Evolutionary conservation across 352 stramenopile genomes (phyloP).

Genomic region (Globisporangium abappressorium): DNA sequence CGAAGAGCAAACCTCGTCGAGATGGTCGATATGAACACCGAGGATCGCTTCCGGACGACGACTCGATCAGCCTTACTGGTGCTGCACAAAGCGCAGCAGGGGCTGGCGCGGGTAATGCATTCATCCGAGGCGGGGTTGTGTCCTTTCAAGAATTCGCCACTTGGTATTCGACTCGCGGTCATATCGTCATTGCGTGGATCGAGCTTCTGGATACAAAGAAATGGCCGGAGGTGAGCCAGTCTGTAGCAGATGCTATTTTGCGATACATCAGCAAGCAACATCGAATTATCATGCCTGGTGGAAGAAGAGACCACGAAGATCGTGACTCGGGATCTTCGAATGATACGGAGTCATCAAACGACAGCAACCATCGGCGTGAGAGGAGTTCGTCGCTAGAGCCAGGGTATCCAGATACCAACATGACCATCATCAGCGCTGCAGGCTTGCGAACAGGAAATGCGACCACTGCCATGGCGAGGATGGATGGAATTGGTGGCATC

Average conservation of each 20-base stretch:
- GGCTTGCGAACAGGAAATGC: constrained; percentile 36
- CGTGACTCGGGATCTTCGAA: constrained; percentile 56
- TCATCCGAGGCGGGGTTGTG: constrained; percentile 70
- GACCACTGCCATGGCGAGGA: constrained; percentile 35
- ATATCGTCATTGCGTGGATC: constrained; percentile 85
- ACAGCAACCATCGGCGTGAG: constrained; percentile 37
- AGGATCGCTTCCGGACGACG: constrained; percentile 62
- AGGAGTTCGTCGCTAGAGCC: constrained; percentile 39
- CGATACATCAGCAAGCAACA: constrained; percentile 75
- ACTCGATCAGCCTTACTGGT: constrained; percentile 50
- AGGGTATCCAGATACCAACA: constrained; percentile 35
- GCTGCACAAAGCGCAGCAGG: constrained; percentile 50
- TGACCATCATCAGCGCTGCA: constrained; percentile 37
- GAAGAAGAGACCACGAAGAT: constrained; percentile 23
- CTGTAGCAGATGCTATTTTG: constrained; percentile 70
- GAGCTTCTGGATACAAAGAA: constrained; percentile 84
- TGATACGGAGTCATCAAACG: constrained; percentile 67
- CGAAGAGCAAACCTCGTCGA: constrained; percentile 26
- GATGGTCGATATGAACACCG: constrained; percentile 64
- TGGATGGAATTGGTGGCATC: constrained; percentile 61
- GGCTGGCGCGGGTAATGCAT: constrained; percentile 60
- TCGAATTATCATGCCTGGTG: constrained; percentile 35
- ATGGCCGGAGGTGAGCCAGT: constrained; percentile 64
- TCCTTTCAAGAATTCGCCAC: constrained; percentile 83
- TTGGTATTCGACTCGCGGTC: constrained; percentile 84